phyloP scores from a whole-genome alignment of 352 stramenopile genomes.

The Pythium rishiriense region DNA sequence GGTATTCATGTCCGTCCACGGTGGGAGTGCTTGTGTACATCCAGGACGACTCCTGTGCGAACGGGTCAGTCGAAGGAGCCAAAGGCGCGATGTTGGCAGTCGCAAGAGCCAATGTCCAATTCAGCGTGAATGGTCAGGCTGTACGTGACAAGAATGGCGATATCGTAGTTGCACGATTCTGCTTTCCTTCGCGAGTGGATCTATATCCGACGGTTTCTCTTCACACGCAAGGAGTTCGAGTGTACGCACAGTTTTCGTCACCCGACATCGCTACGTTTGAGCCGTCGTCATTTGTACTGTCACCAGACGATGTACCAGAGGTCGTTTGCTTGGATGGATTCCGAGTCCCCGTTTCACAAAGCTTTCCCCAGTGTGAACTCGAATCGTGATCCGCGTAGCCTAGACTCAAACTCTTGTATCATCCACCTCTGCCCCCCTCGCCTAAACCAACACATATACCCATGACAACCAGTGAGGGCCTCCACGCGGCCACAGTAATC shows the following conservation, averaged over 20 bases:
- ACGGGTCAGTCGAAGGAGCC: slow-evolving; percentile 15
- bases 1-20: slow-evolving; percentile 65
- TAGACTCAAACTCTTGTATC: slow-evolving; percentile 1
- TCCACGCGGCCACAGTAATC: background rate
- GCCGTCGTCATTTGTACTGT: slow-evolving; percentile 52
- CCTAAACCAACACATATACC: background rate
- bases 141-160: slow-evolving; percentile 53
- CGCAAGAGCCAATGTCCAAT: slow-evolving; percentile 54
- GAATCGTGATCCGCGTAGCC: background rate
- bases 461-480: background rate
- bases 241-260: slow-evolving; percentile 77
- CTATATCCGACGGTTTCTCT: slow-evolving; percentile 84
- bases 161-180: slow-evolving; percentile 60
- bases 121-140: slow-evolving; percentile 70
- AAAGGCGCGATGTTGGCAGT: slow-evolving; percentile 7
- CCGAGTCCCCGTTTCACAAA: slow-evolving; percentile 22
- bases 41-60: slow-evolving; percentile 33
- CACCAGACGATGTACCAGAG: slow-evolving; percentile 31
- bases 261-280: slow-evolving; percentile 61
- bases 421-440: background rate
- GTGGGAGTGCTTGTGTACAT: slow-evolving; percentile 75
- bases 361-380: background rate
- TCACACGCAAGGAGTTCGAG: slow-evolving; percentile 78
- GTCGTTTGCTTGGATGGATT: slow-evolving; percentile 81
- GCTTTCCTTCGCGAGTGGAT: slow-evolving; percentile 60